Base-by-base conservation (phyloP, 2,329 filamentous ascomycete species). In the Trichoderma oligosporum region DNA sequence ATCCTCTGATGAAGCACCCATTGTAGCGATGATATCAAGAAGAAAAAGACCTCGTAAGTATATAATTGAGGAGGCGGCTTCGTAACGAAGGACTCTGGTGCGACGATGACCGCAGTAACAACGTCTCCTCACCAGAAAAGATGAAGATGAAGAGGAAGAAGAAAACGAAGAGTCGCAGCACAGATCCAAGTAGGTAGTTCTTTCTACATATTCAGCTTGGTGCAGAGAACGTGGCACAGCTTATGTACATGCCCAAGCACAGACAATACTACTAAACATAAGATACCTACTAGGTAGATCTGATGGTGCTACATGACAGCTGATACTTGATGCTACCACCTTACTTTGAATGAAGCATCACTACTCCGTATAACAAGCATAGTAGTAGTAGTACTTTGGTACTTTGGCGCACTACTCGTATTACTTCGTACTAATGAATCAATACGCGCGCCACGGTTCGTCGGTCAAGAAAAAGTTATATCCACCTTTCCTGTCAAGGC, bases 1-100 rank as follows among this genome's bases (percentile, higher is more conserved):
- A 12, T 52, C 48, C 16, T 60, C 61, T 24, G 44, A 36, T 22
- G 57, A 31, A 16, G 36, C 22, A 33, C 61, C 63, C 63, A 66
- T 65, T 38, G 12, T 57, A 54, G 22, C 35, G 18, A 47, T 22
- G n/a, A 16, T 11, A 31, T 16, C 8, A 41, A 14, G 7, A 29
- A 41, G 4, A 22, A 31, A 14, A 11, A 46, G 16, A 22, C n/a
- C 7, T 31, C 6, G 6, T 31, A 42, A 31, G 18, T 42, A 51
- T 51, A 35, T n/a, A n/a, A 9, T 14, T 4, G 25, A 42, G 25
- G 29, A 8, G 27, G 24, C 14, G 14, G 18, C 2, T 16, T 33
- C 33, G 35, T 29, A n/a, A 12, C 3, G 35, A 44, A 33, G 38
- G 36, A 31, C n/a, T 4, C n/a, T 8, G n/a, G n/a, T 31, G 14